Conservation (phyloP, 2,329 filamentous ascomycete species). For the Penicillium freii region DNA sequence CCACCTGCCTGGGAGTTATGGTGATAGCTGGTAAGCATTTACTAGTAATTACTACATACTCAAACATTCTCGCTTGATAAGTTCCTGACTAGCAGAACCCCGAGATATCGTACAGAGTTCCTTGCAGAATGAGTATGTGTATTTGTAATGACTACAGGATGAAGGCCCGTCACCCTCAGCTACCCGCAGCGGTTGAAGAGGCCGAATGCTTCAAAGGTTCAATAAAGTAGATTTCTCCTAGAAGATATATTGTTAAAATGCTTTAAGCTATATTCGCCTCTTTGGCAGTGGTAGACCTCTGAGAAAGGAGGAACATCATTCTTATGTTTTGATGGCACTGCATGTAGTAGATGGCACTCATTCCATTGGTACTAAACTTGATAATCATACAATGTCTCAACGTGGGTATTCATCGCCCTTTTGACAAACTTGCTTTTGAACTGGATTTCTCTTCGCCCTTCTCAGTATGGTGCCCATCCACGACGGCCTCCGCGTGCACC, state of each 20-base stretch:
- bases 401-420: conserved; percentile 8
- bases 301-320: too few relatives aligned
- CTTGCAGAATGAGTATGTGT: background rate
- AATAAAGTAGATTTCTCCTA: background rate
- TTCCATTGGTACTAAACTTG: conserved; percentile 5
- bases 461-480: conserved; percentile 42
- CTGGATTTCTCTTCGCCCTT: background rate
- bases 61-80: background rate
- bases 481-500: conserved; percentile 37
- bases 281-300: background rate
- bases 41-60: background rate
- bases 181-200: background rate
- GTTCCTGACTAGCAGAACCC: background rate
- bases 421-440: background rate
- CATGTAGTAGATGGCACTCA: background rate
- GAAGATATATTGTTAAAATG: too few relatives aligned
- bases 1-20: too few relatives aligned
- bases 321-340: background rate
- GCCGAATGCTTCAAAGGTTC: background rate
- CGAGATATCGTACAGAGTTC: too few relatives aligned
- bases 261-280: background rate
- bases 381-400: conserved; percentile 17
- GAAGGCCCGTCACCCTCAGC: background rate
- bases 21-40: background rate
- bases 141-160: too few relatives aligned